These are phyloP conservation scores for Chlamydomonas sp. DNA, from an alignment of 139 green algal genomes.

Conservation along the genomic window DNA sequence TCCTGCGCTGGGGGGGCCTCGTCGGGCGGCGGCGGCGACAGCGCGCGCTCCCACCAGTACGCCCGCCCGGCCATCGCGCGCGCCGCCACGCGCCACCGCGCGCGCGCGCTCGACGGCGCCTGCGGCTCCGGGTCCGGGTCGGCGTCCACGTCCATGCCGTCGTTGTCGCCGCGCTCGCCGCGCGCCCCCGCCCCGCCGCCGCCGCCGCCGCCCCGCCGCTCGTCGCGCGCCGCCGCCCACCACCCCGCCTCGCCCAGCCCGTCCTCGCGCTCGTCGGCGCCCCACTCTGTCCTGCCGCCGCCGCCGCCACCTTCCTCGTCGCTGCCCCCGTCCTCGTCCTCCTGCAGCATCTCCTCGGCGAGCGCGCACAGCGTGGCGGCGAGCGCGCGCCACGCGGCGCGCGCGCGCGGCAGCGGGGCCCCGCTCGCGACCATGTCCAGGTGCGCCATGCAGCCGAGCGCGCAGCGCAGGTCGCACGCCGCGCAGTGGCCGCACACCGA, in stretches of 20 bases:
- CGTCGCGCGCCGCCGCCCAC: no score
- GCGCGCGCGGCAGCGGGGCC: neutral
- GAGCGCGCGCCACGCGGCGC: neutral
- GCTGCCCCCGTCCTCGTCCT: neutral
- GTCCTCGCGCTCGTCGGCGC: no score
- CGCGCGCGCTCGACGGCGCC: neutral
- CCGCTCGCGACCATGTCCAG: neutral
- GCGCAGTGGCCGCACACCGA: slow-evolving; percentile 1
- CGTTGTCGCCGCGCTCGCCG: neutral
- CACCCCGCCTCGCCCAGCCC: no score
- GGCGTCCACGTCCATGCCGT: neutral
- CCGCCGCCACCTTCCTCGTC: no score
- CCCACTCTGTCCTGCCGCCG: no score
- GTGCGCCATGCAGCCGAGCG: neutral
- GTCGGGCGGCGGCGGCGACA: no score
- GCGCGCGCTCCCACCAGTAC: slow-evolving; percentile 6
- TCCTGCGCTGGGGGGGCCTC: no score
- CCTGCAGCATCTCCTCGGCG: slow-evolving; percentile 3
- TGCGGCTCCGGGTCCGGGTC: neutral
- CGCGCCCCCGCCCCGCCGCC: no score
- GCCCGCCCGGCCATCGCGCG: neutral
- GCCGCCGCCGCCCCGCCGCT: no score
- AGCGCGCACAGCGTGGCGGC: neutral
- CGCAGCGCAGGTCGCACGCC: neutral
- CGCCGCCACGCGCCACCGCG: neutral